These are phyloP conservation scores for Blastocladiella emersonii DNA, from an alignment of 371 early-diverging fungal genomes.

Conservation along the genomic window DNA sequence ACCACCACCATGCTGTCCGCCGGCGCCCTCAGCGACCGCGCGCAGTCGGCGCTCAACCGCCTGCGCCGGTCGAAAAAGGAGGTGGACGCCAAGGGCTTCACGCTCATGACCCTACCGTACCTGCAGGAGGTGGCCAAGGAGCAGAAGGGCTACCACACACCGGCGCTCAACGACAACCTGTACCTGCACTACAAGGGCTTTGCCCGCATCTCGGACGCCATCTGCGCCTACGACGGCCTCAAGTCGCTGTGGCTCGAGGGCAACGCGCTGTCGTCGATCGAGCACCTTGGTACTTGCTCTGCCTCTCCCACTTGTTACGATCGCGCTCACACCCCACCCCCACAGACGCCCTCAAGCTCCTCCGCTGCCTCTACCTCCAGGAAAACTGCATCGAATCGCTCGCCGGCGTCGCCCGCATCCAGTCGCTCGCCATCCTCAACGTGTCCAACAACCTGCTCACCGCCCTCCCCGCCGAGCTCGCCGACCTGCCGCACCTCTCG, in stretches of 20 bases:
- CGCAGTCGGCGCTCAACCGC: too few relatives aligned
- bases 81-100: slow-evolving; percentile 12
- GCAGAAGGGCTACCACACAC: slow-evolving; percentile 35
- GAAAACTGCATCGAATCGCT: slow-evolving; percentile 35
- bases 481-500: slow-evolving; percentile 15
- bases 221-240: slow-evolving; percentile 28
- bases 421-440: slow-evolving; percentile 30
- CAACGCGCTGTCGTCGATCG: slow-evolving; percentile 29
- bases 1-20: too few relatives aligned
- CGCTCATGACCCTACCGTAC: slow-evolving; percentile 31
- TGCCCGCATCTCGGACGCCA: slow-evolving; percentile 26
- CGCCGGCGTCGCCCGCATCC: slow-evolving; percentile 20
- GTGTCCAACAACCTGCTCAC: slow-evolving; percentile 33
- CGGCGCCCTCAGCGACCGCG: too few relatives aligned
- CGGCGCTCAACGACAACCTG: slow-evolving; percentile 33
- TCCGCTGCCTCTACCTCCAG: slow-evolving; percentile 19
- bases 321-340: neutral
- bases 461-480: slow-evolving; percentile 15
- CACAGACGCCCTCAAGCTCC: slow-evolving; percentile 8
- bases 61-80: neutral
- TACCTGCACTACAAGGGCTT: slow-evolving; percentile 40
- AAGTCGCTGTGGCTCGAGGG: slow-evolving; percentile 37
- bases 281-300: slow-evolving; percentile 16
- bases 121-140: slow-evolving; percentile 33
- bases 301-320: neutral